Evolutionary conservation across 768 basidiomycete species (phyloP).

Genomic region (Podaxis rugospora): DNA sequence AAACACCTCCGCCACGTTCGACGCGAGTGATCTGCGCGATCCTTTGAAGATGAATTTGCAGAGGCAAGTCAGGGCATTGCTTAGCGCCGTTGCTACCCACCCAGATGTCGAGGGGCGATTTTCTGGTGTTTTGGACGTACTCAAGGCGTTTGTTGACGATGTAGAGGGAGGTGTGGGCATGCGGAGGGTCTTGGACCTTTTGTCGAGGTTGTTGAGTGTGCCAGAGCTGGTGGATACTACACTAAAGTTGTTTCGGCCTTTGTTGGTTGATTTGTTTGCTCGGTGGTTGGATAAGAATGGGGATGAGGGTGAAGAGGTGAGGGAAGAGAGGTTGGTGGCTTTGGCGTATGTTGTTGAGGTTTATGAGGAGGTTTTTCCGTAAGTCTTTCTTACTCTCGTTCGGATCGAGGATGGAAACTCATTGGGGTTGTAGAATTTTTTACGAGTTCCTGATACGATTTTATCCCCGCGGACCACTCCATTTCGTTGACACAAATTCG

Average conservation of each 20-base stretch:
- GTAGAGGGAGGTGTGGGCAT: neutral
- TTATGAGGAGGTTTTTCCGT: conserved; percentile 73
- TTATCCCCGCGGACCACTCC: conserved; percentile 51
- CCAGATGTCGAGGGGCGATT: conserved; percentile 22
- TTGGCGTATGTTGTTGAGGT: conserved; percentile 62
- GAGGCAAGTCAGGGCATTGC: conserved; percentile 46
- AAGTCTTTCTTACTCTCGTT: conserved; percentile 26
- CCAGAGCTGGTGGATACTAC: conserved; percentile 28
- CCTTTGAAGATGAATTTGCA: conserved; percentile 57
- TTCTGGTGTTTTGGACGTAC: neutral
- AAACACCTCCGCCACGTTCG: conserved; percentile 2
- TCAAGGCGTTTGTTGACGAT: neutral
- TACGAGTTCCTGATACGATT: conserved; percentile 43
- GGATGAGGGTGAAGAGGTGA: conserved; percentile 43
- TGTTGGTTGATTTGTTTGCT: conserved; percentile 76
- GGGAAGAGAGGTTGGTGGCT: conserved; percentile 47
- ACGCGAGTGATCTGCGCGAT: conserved; percentile 29
- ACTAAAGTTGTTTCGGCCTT: conserved; percentile 65
- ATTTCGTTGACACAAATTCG: conserved; percentile 32
- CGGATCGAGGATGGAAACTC: conserved; percentile 1
- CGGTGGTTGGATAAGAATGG: conserved; percentile 67
- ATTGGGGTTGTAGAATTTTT: conserved; percentile 42
- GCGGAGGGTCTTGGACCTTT: neutral
- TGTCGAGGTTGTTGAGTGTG: conserved; percentile 5
- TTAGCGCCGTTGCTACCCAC: conserved; percentile 37